Evolutionary conservation across 768 basidiomycete species (phyloP).

Genomic region (Mycena indigotica): DNA sequence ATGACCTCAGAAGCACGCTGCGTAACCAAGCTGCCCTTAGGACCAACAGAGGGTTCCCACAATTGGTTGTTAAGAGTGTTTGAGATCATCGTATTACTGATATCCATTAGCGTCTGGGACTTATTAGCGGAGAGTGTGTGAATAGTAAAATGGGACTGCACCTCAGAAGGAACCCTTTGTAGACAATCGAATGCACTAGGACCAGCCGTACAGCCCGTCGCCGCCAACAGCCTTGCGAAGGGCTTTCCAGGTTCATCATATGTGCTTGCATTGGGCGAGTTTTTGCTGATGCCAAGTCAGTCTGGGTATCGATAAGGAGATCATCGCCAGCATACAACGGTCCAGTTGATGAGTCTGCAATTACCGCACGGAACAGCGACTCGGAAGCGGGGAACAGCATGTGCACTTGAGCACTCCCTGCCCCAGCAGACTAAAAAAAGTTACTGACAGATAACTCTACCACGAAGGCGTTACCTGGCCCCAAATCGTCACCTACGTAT

Average conservation of each 20-base stretch:
- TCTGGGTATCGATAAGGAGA: background rate
- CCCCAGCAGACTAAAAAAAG: conserved; percentile 52
- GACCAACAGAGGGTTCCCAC: conserved; percentile 60
- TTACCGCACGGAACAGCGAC: conserved; percentile 52
- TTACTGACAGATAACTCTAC: no score
- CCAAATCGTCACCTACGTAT: conserved; percentile 60
- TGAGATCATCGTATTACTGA: conserved; percentile 48
- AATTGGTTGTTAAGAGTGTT: conserved; percentile 54
- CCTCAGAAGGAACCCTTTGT: conserved; percentile 47
- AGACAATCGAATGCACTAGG: conserved; percentile 45
- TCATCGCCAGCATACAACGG: conserved; percentile 46
- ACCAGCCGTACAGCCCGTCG: conserved; percentile 49
- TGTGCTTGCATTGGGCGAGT: conserved; percentile 43
- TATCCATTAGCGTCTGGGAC: conserved; percentile 52
- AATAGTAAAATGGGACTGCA: conserved; percentile 9
- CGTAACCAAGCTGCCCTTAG: conserved; percentile 50
- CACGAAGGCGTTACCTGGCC: conserved; percentile 51
- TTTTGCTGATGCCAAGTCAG: conserved; percentile 44
- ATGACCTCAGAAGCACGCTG: conserved; percentile 49
- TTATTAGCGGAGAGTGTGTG: no score
- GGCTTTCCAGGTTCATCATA: conserved; percentile 57
- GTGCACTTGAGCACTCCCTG: conserved; percentile 51
- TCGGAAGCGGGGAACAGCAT: conserved; percentile 43
- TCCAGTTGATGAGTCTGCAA: conserved; percentile 54
- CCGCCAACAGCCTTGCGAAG: conserved; percentile 46